phyloP scores from a whole-genome alignment of 1,139 yeast genomes.

The Geotrichum klebahnii region DNA sequence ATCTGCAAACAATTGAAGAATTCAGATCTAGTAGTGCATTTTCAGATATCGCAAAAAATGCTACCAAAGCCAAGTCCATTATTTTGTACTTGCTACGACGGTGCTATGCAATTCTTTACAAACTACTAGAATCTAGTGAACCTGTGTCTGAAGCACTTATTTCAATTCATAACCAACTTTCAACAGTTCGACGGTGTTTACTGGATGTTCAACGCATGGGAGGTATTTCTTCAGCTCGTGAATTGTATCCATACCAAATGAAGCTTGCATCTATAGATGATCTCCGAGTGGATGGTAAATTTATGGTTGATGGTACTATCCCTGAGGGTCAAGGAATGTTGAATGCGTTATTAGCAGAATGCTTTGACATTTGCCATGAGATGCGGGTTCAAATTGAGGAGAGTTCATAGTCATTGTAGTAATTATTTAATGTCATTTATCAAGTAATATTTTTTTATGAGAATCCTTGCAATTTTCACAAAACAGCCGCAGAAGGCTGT shows the following conservation, averaged over 20 bases:
- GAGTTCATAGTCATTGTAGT: background rate
- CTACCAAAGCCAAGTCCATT: slow-evolving; percentile 53
- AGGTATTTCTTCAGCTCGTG: slow-evolving; percentile 79
- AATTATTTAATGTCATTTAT: background rate
- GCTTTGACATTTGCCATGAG: slow-evolving; percentile 89
- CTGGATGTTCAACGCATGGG: slow-evolving; percentile 87
- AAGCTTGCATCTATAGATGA: slow-evolving; percentile 89
- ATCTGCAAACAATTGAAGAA: slow-evolving; percentile 66
- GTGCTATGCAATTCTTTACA: slow-evolving; percentile 83
- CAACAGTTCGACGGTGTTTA: slow-evolving; percentile 84
- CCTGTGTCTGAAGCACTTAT: slow-evolving; percentile 91
- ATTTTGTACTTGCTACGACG: slow-evolving; percentile 75
- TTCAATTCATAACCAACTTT: slow-evolving; percentile 86
- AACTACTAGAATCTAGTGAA: slow-evolving; percentile 83
- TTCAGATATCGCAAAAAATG: slow-evolving; percentile 37
- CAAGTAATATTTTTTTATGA: background rate
- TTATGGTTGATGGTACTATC: slow-evolving; percentile 75
- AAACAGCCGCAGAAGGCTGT: no score
- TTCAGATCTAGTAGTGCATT: slow-evolving; percentile 51
- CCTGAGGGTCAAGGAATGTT: slow-evolving; percentile 97
- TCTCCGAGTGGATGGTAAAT: slow-evolving; percentile 82
- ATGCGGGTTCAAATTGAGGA: slow-evolving; percentile 49
- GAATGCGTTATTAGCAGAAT: slow-evolving; percentile 84
- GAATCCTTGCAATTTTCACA: background rate
- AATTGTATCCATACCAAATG: slow-evolving; percentile 90